A percentile compares a stretch with the other conserved stretches of the same genome.
Evolutionary conservation across 1,284 basidiomycete species (phyloP).

Genomic region (Hemileia vastatrix): DNA sequence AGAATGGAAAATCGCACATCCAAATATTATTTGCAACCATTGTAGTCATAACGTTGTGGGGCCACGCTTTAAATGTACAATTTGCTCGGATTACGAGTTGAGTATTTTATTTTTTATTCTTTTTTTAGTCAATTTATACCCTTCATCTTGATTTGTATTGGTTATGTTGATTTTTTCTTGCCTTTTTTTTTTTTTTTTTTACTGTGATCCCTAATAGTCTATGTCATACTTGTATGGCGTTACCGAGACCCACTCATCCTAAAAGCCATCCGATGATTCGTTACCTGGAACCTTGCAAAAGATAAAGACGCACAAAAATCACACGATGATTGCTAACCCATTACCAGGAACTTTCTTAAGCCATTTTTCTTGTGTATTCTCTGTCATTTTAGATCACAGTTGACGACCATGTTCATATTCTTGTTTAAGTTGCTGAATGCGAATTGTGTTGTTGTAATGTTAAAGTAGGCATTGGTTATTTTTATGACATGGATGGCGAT

Average conservation of each 20-base stretch:
- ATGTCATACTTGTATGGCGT: constrained; percentile 17
- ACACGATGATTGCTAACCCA: no score
- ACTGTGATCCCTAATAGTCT: constrained; percentile 2
- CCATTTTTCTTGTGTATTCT: no score
- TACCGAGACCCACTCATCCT: constrained; percentile 15
- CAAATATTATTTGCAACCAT: constrained; percentile 14
- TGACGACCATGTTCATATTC: no score
- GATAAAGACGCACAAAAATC: no score
- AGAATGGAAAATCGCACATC: constrained; percentile 19
- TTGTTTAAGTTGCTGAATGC: no score
- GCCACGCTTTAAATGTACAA: constrained; percentile 13
- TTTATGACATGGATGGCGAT: no score
- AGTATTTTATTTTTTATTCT: background rate
- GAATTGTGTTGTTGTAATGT: no score
- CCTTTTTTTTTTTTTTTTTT: background rate
- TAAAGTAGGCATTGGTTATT: no score
- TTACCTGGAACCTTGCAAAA: constrained; percentile 12
- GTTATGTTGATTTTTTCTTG: background rate
- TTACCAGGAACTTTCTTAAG: no score
- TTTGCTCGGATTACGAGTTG: constrained; percentile 18
- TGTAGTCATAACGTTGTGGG: constrained; percentile 13
- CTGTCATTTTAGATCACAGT: no score
- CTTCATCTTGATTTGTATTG: no score
- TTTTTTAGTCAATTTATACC: no score
- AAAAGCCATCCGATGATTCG: constrained; percentile 18